Conservation (phyloP, 2,329 filamentous ascomycete species). For the Colletotrichum cuscutae region DNA sequence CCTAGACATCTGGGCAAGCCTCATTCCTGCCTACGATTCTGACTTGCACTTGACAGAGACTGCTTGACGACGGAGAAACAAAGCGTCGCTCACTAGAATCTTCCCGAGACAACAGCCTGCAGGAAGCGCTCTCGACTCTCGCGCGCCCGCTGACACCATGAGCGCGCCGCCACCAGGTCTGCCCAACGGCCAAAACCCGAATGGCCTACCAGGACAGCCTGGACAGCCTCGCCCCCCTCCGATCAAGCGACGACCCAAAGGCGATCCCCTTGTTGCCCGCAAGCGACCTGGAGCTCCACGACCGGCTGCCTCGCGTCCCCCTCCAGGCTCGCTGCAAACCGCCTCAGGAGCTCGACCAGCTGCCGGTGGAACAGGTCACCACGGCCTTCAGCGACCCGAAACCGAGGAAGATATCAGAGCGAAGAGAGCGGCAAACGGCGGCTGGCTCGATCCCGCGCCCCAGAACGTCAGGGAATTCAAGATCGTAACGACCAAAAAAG, state of each 20-base stretch:
- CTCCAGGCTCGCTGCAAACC: constrained; percentile 38
- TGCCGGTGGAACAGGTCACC: constrained; percentile 18
- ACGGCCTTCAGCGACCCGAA: constrained; percentile 34
- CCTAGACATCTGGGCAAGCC: background rate
- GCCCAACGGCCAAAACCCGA: constrained; percentile 43
- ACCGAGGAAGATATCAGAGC: constrained; percentile 41
- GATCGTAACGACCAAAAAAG: constrained; percentile 84
- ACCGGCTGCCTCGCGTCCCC: constrained; percentile 41
- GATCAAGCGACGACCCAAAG: constrained; percentile 55
- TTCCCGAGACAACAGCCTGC: background rate
- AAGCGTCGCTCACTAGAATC: too few relatives aligned
- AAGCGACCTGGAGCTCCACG: constrained; percentile 57
- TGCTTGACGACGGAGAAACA: background rate
- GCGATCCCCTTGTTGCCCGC: constrained; percentile 73
- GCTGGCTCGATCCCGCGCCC: constrained; percentile 67
- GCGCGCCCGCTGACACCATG: constrained; percentile 47
- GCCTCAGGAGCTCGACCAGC: constrained; percentile 33
- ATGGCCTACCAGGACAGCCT: constrained; percentile 41
- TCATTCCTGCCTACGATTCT: background rate
- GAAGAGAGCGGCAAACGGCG: constrained; percentile 50
- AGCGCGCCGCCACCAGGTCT: constrained; percentile 52
- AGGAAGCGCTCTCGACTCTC: background rate
- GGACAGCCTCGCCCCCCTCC: constrained; percentile 49
- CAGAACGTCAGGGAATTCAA: constrained; percentile 55
- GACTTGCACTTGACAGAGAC: background rate